Base-by-base conservation (phyloP, 2,329 filamentous ascomycete species). In the Pleomassaria siparia region DNA sequence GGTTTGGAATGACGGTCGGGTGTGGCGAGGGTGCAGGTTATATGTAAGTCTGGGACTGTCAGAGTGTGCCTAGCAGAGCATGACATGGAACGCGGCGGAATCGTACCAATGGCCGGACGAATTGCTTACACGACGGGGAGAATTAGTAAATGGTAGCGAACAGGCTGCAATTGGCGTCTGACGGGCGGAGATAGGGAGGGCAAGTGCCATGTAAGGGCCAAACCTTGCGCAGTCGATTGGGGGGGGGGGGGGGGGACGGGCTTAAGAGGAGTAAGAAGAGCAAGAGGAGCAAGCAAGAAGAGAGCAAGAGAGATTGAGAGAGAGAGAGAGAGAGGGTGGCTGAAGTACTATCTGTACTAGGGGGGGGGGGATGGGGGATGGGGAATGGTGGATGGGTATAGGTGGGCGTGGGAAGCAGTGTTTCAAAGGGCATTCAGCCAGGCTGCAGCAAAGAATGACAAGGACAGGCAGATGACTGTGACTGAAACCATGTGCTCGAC, bases 11-110 rank as follows among this genome's bases (percentile, higher is more conserved):
- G 51, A 52, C 51, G 45, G 43, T 35, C 29, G 39, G 28, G 36
- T 26, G 63, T 65, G 63, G 63, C 57, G 58, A 55, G 47, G 49
- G 46, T 47, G 25, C 43, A 26, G 47, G 45, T 47, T 47, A 54
- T 56, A n/a, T n/a, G n/a, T n/a, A 58, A 58, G 53, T 51, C 46
- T 55, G 48, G 48, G 41, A 47, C 43, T 49, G 55, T 60, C 47
- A 56, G 50, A 53, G 51, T 30, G 49, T 49, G 49, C 43, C 40
- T 52, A 49, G 55, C 47, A 45, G 55, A 55, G 51, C 54, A 50
- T 50, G 51, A 51, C 51, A 56, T 68, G 64, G 64, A 67, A 69
- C 44, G 49, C 54, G 59, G 54, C 55, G 57, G 64, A 67, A 64
- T 46, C 32, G 47, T 40, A 50, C 55, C 58, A 63, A 67, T 60